Conservation (phyloP, 768 basidiomycete genomes). For the Mycena sanguinolenta region DNA sequence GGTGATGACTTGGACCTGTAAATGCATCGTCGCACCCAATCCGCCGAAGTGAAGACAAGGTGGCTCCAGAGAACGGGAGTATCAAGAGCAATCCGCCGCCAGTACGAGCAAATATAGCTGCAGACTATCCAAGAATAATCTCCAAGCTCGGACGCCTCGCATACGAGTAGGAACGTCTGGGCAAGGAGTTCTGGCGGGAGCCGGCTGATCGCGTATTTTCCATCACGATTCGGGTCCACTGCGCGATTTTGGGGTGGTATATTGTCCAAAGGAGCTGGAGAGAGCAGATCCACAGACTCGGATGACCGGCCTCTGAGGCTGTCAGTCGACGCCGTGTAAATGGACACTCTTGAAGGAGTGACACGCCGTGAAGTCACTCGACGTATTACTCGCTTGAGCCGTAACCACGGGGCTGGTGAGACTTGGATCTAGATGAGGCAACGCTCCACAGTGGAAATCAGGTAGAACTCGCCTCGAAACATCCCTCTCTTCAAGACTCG, state of each 20-base stretch:
- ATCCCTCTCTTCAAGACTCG: not conserved
- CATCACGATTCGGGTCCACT: conserved; percentile 19
- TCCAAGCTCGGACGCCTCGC: conserved; percentile 1
- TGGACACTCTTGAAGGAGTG: too few species aligned
- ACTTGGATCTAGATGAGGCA: not conserved
- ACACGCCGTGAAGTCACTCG: not conserved
- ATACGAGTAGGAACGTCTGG: conserved; percentile 24
- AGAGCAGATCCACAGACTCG: not conserved
- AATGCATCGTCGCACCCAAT: conserved; percentile 23
- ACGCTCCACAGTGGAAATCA: not conserved
- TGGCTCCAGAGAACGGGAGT: conserved; percentile 27
- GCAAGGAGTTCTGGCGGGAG: conserved; percentile 29
- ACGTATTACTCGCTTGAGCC: not conserved
- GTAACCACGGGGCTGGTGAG: not conserved
- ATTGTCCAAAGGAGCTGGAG: too few species aligned
- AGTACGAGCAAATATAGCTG: conserved; percentile 28
- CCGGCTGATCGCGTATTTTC: conserved; percentile 17
- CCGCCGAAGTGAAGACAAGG: conserved; percentile 9
- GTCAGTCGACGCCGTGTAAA: too few species aligned
- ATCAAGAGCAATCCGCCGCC: conserved; percentile 24
- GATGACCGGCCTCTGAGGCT: not conserved
- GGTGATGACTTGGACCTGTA: conserved; percentile 24
- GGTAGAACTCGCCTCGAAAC: not conserved
- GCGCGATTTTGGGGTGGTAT: conserved; percentile 5
- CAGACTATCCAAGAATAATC: conserved; percentile 29